Conservation (phyloP, 2,329 filamentous ascomycete genomes). For the Fusarium sp. region DNA sequence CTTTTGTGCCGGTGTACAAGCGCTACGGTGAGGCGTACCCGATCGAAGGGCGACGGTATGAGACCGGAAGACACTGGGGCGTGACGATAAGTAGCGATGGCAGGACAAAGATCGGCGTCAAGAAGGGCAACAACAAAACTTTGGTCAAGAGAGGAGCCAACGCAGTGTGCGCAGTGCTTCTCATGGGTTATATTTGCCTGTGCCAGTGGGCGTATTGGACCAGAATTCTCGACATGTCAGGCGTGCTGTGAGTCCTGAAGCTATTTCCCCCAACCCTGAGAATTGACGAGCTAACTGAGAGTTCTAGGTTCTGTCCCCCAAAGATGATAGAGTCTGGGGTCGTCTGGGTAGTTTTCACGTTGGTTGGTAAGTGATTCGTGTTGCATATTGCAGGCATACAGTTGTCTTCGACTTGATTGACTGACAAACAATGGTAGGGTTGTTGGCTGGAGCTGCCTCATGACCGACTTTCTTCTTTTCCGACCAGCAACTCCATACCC, state of each 20-base stretch:
- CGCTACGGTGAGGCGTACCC: slow-evolving; percentile 46
- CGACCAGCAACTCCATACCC: neutral
- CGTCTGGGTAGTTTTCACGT: neutral
- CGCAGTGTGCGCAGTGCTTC: neutral
- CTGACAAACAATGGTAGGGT: neutral
- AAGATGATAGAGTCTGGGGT: slow-evolving; percentile 4
- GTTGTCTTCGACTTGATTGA: neutral
- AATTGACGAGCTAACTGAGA: neutral
- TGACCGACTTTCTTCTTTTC: neutral
- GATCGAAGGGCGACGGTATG: slow-evolving; percentile 41
- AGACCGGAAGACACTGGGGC: slow-evolving; percentile 39
- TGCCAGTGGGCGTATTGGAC: slow-evolving; percentile 40
- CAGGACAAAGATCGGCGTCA: slow-evolving; percentile 25
- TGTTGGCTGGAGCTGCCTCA: slow-evolving; percentile 7
- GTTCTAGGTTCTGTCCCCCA: neutral
- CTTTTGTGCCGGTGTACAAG: slow-evolving; percentile 40
- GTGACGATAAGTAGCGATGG: slow-evolving; percentile 36
- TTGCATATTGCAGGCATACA: neutral
- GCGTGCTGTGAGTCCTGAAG: slow-evolving; percentile 29
- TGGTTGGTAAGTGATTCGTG: neutral
- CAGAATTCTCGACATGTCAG: slow-evolving; percentile 33
- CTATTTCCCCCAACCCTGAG: too few relatives aligned
- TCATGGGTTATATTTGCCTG: slow-evolving; percentile 36
- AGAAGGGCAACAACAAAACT: slow-evolving; percentile 9
- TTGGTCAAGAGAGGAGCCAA: slow-evolving; percentile 23